phyloP scores from a whole-genome alignment of 108 stramenopile species.

The Parietichytrium sp. region DNA sequence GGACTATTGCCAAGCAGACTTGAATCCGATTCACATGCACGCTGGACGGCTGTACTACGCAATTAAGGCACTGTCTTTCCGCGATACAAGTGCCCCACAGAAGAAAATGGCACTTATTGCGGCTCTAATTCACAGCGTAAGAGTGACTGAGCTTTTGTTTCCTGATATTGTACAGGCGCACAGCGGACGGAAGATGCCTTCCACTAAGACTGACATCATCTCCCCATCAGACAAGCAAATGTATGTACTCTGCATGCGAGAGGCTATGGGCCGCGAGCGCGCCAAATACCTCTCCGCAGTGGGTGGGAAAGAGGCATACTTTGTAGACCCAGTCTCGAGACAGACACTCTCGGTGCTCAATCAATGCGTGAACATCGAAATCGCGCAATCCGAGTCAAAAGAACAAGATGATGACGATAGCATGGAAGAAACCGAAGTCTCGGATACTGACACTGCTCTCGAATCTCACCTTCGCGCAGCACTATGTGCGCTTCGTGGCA shows the following conservation, averaged over 20 bases:
- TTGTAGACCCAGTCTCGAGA: conserved; percentile 4
- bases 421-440: too few relatives aligned
- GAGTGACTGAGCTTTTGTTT: not conserved
- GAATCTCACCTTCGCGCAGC: too few relatives aligned
- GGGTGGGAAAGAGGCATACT: not conserved
- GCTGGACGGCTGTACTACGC: conserved; percentile 9
- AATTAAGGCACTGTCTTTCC: conserved; percentile 3
- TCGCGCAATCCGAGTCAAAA: too few relatives aligned
- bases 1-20: not conserved
- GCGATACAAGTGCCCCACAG: not conserved
- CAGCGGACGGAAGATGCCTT: not conserved
- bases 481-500: too few relatives aligned
- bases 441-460: too few relatives aligned
- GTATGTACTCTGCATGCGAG: too few relatives aligned
- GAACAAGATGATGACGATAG: too few relatives aligned
- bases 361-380: not conserved
- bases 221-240: too few relatives aligned
- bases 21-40: not conserved
- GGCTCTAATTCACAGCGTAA: not conserved
- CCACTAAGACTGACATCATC: not conserved
- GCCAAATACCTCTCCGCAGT: conserved; percentile 11
- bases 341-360: not conserved
- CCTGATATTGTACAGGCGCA: not conserved
- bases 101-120: not conserved
- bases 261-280: not conserved